Percentiles rank a stretch among this genome's conserved stretches.
These are phyloP conservation scores for Davidsoniella virescens DNA, from an alignment of 2,329 filamentous ascomycete genomes.

Conservation along the genomic window DNA sequence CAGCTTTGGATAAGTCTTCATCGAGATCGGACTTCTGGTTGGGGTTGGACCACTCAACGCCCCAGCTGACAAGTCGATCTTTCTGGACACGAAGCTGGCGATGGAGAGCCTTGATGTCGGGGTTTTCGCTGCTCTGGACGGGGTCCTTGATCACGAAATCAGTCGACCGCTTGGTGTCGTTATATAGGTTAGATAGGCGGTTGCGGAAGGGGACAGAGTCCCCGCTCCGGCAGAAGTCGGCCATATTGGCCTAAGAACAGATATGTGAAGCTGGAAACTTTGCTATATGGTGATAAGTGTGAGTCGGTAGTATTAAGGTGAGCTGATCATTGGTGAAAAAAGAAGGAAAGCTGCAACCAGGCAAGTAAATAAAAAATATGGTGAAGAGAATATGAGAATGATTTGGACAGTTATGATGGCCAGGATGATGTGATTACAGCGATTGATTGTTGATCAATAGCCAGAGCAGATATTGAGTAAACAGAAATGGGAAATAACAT, in stretches of 20 bases:
- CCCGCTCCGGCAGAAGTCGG: conserved; percentile 4
- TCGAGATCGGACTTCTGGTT: conserved; percentile 52
- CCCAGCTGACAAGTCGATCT: conserved; percentile 64
- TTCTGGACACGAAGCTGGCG: conserved; percentile 68
- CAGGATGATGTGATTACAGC: too few relatives aligned
- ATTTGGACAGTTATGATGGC: too few relatives aligned
- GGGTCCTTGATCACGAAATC: conserved; percentile 53
- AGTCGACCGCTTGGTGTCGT: conserved; percentile 64
- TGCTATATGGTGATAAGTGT: not conserved
- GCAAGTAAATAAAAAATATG: too few relatives aligned
- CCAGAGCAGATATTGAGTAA: too few relatives aligned
- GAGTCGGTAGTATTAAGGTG: too few relatives aligned
- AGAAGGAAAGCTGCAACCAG: too few relatives aligned
- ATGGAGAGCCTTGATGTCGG: conserved; percentile 55
- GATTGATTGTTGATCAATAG: too few relatives aligned
- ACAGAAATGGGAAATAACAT: too few relatives aligned
- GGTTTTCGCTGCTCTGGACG: conserved; percentile 45
- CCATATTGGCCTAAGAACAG: not conserved
- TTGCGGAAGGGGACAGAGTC: conserved; percentile 9
- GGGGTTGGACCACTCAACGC: conserved; percentile 64
- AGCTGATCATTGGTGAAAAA: too few relatives aligned
- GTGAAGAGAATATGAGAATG: too few relatives aligned
- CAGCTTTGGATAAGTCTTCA: conserved; percentile 53
- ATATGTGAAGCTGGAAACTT: too few relatives aligned
- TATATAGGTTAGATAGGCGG: conserved; percentile 53